Evolutionary conservation across 306 rosid species (phyloP), one percentile per base, ranked within the genome.

Genomic region (Alnus rubra): DNA sequence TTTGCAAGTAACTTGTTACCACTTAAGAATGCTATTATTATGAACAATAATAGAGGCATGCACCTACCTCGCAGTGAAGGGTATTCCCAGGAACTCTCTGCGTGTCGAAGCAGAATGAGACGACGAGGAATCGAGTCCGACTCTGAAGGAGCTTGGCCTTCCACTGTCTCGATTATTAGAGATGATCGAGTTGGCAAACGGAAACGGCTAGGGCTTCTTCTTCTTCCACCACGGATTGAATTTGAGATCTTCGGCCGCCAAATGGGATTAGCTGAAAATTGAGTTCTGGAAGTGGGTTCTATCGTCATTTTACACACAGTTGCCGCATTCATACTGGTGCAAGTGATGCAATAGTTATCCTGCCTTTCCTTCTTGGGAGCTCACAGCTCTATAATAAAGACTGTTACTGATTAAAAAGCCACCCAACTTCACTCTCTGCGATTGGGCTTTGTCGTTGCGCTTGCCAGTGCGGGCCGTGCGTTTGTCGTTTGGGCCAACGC

Each of bases 71-170:
- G 90, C 49, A 94, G 85, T 4, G 92, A 88, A 51, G 88, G 92
- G 65, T 89, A 84, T 18, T 84, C 85, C 88, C 90, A 84, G 35
- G 97, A 92, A 77, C 98, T 92, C 78, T 81, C 56, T 44, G 97
- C 98, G 83, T 94, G 98, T 7, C 97, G 93, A 62, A 94, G 98
- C 15, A 94, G 90, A 80, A 94, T 91, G 85, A 94, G 97, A 84
- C 98, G 98, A 79, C 97, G 97, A 53, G 93, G 69, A 30, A 90
- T 54, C 9, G 91, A 76, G 9, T 88, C 90, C 15, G 79, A 69
- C 8, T 47, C 73, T 31, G 75, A 69, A 9, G 88, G 45, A 19
- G 88, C 76, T 69, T 83, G 80, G 67, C 83, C 78, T 13, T 84
- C 89, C 83, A 83, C 95, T 13, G 88, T 84, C 65, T 88, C 89